Evolutionary conservation across 352 stramenopile genomes (phyloP).

Genomic region (Phytopythium vexans): DNA sequence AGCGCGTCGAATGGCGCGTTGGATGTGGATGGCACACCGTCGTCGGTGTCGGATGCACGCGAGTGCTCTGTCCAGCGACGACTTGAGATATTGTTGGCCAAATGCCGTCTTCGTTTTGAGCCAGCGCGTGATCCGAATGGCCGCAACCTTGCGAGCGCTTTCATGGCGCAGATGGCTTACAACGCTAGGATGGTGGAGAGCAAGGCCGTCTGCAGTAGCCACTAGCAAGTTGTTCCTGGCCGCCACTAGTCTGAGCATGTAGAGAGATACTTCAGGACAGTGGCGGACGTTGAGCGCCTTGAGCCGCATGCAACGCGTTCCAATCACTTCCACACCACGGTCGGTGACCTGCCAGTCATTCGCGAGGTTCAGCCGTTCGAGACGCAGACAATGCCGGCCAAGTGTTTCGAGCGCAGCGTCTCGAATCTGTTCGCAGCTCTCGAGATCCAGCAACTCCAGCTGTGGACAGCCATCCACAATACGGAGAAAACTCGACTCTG

Average conservation of each 20-base stretch:
- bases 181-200: conserved; percentile 46
- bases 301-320: conserved; percentile 25
- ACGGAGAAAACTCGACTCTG: conserved; percentile 41
- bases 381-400: conserved; percentile 20
- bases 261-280: conserved; percentile 59
- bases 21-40: conserved; percentile 37
- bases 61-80: conserved; percentile 40
- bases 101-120: conserved; percentile 3
- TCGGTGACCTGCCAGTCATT: conserved; percentile 80
- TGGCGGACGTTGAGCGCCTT: conserved; percentile 49
- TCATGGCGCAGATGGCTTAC: conserved; percentile 39
- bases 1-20: conserved; percentile 45
- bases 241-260: conserved; percentile 31
- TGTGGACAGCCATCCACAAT: conserved; percentile 29
- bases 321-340: conserved; percentile 23
- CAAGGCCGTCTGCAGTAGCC: conserved; percentile 35
- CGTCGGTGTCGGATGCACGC: conserved; percentile 41
- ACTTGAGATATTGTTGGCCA: conserved; percentile 26
- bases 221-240: conserved; percentile 34
- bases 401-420: conserved; percentile 39
- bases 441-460: conserved; percentile 51
- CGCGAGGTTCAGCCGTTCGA: conserved; percentile 56
- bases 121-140: conserved; percentile 45
- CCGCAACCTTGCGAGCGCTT: conserved; percentile 22
- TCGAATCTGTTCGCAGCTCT: conserved; percentile 72